Evolutionary conservation across 2,329 filamentous ascomycete genomes (phyloP).

Genomic region (Verticillium nubilum): DNA sequence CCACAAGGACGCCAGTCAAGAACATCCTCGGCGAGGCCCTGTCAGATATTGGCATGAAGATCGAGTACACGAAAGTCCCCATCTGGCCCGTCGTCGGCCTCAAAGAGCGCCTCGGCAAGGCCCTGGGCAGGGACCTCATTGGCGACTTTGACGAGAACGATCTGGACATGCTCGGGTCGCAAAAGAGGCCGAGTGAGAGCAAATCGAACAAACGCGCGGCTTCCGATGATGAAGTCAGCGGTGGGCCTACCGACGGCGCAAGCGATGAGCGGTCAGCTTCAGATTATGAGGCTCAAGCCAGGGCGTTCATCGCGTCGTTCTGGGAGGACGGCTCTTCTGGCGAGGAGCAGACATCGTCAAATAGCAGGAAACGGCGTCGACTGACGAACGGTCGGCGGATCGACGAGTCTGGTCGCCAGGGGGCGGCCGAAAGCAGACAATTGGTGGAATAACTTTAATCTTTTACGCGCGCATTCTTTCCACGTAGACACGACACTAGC

Average conservation of each 20-base stretch:
- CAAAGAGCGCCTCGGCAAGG: conserved; percentile 48
- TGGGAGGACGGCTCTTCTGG: not conserved
- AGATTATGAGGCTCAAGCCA: not conserved
- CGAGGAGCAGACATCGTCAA: not conserved
- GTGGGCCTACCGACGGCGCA: not conserved
- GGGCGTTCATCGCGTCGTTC: not conserved
- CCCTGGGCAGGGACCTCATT: conserved; percentile 45
- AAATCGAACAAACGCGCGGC: not conserved
- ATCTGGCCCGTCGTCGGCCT: conserved; percentile 51
- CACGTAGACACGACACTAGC: not conserved
- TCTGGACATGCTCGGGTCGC: conserved; percentile 45
- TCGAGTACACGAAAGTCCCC: conserved; percentile 43
- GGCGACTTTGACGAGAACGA: conserved; percentile 29
- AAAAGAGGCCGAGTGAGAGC: not conserved
- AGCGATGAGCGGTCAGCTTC: not conserved
- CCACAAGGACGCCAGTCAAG: conserved; percentile 23
- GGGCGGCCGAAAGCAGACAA: not conserved
- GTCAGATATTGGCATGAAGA: conserved; percentile 30
- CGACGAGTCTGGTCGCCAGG: not conserved
- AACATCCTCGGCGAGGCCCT: not conserved
- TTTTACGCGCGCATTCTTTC: not conserved
- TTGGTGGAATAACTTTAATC: not conserved
- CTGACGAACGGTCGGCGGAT: not conserved
- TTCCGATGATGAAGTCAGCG: not conserved
- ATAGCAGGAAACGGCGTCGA: not conserved